phyloP scores from a whole-genome alignment of 1,284 basidiomycete species.

The Cutaneotrichosporon curvatum region DNA sequence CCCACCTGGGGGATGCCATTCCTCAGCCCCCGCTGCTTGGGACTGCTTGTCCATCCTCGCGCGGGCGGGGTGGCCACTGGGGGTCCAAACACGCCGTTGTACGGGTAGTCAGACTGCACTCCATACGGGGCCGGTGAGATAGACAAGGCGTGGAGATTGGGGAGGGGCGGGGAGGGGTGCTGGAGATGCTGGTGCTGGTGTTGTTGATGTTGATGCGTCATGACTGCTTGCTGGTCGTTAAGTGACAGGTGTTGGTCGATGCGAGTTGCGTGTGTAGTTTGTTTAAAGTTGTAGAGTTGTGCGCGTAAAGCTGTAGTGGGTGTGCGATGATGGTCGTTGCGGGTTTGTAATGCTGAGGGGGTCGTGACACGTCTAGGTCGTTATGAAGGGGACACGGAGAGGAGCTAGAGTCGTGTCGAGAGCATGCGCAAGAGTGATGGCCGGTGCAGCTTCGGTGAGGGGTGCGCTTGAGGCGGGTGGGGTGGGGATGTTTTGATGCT shows the following conservation, averaged over 20 bases:
- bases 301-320: neutral
- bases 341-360: neutral
- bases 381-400: neutral
- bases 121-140: slow-evolving; percentile 29
- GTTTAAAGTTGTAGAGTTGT: neutral
- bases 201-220: neutral
- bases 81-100: slow-evolving; percentile 41
- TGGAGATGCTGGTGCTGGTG: slow-evolving; percentile 7
- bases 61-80: slow-evolving; percentile 25
- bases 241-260: neutral
- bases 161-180: slow-evolving; percentile 35
- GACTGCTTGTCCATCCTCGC: slow-evolving; percentile 23
- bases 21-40: slow-evolving; percentile 31
- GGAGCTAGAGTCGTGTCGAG: neutral
- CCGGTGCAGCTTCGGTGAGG: too few relatives aligned
- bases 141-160: slow-evolving; percentile 34
- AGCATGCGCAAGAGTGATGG: too few relatives aligned
- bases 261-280: slow-evolving; percentile 1
- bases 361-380: neutral
- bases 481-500: too few relatives aligned
- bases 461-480: too few relatives aligned
- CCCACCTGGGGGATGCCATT: slow-evolving; percentile 38
- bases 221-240: neutral
- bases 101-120: slow-evolving; percentile 32
- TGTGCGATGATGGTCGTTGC: neutral